Evolutionary conservation across 192 early-diverging fungal species (phyloP).

Genomic region (Gryganskiella cystojenkinii): DNA sequence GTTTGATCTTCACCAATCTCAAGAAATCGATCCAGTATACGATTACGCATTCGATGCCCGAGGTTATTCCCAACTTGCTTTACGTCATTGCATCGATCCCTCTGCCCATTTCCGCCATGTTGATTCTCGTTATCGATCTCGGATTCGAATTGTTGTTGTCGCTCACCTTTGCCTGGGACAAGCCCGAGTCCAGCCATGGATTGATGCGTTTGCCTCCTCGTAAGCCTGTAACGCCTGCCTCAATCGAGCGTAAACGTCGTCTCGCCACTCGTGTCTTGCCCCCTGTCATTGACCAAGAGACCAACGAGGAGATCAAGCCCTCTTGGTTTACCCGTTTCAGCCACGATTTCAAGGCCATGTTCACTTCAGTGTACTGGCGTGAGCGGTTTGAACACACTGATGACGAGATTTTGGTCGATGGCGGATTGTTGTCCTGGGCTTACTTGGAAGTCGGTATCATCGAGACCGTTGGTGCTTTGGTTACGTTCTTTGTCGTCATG

Average conservation of each 20-base stretch:
- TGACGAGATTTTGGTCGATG: conserved; percentile 90
- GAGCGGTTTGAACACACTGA: conserved; percentile 75
- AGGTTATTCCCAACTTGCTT: conserved; percentile 88
- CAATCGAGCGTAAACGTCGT: conserved; percentile 77
- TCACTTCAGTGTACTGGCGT: conserved; percentile 68
- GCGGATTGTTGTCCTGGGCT: conserved; percentile 80
- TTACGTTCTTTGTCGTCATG: conserved; percentile 85
- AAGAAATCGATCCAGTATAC: conserved; percentile 96
- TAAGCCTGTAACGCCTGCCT: conserved; percentile 84
- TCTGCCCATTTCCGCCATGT: conserved; percentile 80
- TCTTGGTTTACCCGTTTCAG: conserved; percentile 33
- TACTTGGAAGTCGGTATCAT: conserved; percentile 91
- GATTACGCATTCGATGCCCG: conserved; percentile 90
- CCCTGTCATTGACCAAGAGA: conserved; percentile 59
- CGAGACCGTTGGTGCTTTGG: conserved; percentile 74
- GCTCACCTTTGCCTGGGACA: conserved; percentile 93
- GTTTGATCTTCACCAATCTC: conserved; percentile 95
- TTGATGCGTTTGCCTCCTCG: conserved; percentile 94
- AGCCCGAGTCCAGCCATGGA: conserved; percentile 75
- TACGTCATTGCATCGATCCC: conserved; percentile 91
- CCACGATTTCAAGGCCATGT: conserved; percentile 54
- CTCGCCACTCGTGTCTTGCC: conserved; percentile 59
- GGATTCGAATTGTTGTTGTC: conserved; percentile 93
- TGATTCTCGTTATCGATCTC: conserved; percentile 92
- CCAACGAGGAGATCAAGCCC: conserved; percentile 57